Percentiles rank a stretch among this genome's conserved stretches.
Evolutionary conservation across 192 early-diverging fungal genomes (phyloP).

Genomic region (Dissophora ornata): DNA sequence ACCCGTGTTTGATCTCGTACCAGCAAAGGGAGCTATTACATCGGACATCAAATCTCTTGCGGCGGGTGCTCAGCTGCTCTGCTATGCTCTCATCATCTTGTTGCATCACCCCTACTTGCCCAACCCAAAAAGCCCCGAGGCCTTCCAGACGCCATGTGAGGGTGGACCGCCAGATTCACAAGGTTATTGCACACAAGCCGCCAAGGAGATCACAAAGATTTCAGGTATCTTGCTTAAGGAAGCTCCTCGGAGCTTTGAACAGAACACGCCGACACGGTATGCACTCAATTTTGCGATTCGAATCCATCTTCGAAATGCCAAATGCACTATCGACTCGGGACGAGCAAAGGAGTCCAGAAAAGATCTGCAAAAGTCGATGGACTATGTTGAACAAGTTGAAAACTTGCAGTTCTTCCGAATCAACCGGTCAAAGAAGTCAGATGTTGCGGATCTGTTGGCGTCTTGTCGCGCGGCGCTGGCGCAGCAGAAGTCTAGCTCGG

Average conservation of each 20-base stretch:
- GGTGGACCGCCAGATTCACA: constrained; percentile 35
- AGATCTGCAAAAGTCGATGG: constrained; percentile 50
- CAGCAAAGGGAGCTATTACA: constrained; percentile 29
- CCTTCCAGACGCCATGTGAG: constrained; percentile 29
- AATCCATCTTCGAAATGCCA: constrained; percentile 48
- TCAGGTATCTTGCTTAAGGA: constrained; percentile 39
- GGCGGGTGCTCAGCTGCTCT: constrained; percentile 42
- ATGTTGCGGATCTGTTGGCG: constrained; percentile 34
- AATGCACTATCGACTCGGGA: constrained; percentile 25
- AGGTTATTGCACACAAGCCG: constrained; percentile 52
- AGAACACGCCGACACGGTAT: constrained; percentile 36
- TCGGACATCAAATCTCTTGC: constrained; percentile 29
- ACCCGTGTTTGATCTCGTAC: constrained; percentile 34
- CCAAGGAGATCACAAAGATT: constrained; percentile 54
- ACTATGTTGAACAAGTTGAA: constrained; percentile 48
- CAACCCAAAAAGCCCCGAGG: constrained; percentile 52
- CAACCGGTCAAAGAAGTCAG: constrained; percentile 45
- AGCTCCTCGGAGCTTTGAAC: constrained; percentile 36
- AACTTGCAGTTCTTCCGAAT: constrained; percentile 52
- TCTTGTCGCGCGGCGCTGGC: constrained; percentile 45
- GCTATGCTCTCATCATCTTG: constrained; percentile 48
- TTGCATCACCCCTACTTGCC: constrained; percentile 49
- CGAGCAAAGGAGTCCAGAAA: constrained; percentile 41
- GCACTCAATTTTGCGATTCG: constrained; percentile 52
- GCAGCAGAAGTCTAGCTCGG: constrained; percentile 46